A percentile compares a stretch with the other conserved stretches of the same genome.
These are phyloP conservation scores for Globisporangium barbulae DNA, from an alignment of 352 stramenopile species.

Conservation along the genomic window DNA sequence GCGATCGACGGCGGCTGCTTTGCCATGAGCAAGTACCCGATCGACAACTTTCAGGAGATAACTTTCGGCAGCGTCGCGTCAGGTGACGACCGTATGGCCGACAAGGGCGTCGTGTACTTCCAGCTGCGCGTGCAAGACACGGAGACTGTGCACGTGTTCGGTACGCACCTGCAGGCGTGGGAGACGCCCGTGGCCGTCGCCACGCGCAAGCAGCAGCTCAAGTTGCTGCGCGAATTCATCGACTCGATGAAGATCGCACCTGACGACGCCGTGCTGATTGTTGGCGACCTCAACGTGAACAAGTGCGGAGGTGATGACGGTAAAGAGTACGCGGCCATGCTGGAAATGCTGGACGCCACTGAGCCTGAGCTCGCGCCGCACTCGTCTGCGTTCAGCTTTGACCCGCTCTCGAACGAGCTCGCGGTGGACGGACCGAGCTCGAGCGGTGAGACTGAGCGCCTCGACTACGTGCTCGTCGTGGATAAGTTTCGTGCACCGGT, in stretches of 20 bases:
- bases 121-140: constrained; percentile 29
- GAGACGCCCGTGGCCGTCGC: constrained; percentile 41
- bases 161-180: constrained; percentile 68
- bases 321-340: constrained; percentile 49
- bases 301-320: constrained; percentile 15
- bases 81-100: constrained; percentile 56
- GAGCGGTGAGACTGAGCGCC: constrained; percentile 44
- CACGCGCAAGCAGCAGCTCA: constrained; percentile 40
- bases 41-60: constrained; percentile 51
- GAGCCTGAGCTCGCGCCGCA: constrained; percentile 30
- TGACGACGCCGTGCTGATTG: constrained; percentile 49
- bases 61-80: constrained; percentile 53
- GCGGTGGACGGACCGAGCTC: constrained; percentile 60
- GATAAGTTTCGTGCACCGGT: constrained; percentile 32
- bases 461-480: constrained; percentile 61
- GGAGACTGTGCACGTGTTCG: constrained; percentile 54
- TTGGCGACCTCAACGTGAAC: constrained; percentile 67
- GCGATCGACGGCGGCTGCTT: constrained; percentile 62
- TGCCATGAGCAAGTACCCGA: constrained; percentile 64
- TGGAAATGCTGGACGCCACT: constrained; percentile 30
- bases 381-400: constrained; percentile 56
- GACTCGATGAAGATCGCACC: constrained; percentile 40
- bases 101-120: constrained; percentile 70
- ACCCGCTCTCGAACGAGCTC: constrained; percentile 53
- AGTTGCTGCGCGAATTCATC: constrained; percentile 43